These are phyloP conservation scores for Amylostereum areolatum DNA, from an alignment of 1,284 basidiomycete genomes.

Conservation along the genomic window DNA sequence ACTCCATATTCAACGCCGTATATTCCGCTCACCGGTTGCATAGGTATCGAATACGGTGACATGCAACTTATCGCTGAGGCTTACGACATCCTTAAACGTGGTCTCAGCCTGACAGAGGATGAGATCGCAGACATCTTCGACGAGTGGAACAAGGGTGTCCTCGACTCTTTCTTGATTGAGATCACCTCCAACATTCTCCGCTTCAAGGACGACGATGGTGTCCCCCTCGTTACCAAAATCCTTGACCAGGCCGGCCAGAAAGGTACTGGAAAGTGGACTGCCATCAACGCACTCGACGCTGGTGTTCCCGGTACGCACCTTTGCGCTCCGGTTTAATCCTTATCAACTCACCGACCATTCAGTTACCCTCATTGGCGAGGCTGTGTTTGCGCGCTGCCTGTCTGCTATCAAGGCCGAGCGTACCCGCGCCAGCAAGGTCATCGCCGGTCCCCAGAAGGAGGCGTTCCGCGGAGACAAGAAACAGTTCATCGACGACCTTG, in stretches of 20 bases:
- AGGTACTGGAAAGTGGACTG: constrained; percentile 99
- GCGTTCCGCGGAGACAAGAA: constrained; percentile 97
- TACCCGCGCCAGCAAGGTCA: constrained; percentile 85
- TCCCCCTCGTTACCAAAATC: constrained; percentile 89
- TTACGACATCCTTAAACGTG: constrained; percentile 97
- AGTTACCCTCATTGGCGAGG: constrained; percentile 99
- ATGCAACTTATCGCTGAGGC: constrained; percentile 99
- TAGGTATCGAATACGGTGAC: constrained; percentile 98
- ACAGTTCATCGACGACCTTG: constrained; percentile 98
- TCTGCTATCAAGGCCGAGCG: constrained; percentile 99
- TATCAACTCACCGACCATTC: constrained; percentile 6
- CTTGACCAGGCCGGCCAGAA: constrained; percentile 97
- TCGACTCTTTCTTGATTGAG: constrained; percentile 99
- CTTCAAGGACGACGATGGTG: constrained; percentile 95
- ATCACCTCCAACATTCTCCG: constrained; percentile 95
- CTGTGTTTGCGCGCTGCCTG: constrained; percentile 97
- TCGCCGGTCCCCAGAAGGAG: constrained; percentile 87
- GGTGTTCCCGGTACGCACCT: constrained; percentile 73
- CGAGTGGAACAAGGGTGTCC: constrained; percentile 97
- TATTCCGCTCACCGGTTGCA: constrained; percentile 4
- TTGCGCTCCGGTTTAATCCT: background rate
- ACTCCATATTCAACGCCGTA: constrained; percentile 3
- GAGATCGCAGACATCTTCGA: constrained; percentile 90
- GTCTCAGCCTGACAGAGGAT: constrained; percentile 77
- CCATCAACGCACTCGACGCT: constrained; percentile 95